Conservation (phyloP, 2,329 filamentous ascomycete genomes). For the Colletotrichum brevisporum region DNA sequence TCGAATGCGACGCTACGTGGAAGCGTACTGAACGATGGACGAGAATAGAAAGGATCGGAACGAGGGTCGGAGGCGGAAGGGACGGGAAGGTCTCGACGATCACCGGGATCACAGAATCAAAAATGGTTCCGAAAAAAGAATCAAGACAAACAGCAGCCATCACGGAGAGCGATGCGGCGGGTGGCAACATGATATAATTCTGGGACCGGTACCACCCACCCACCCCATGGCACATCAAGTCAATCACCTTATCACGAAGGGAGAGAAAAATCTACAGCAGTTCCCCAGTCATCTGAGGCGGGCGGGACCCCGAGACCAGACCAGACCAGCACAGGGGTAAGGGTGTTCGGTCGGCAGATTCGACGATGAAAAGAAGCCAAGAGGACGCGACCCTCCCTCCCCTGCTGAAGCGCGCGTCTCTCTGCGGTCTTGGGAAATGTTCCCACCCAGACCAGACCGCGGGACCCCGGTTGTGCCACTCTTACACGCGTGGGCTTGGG, state of each 20-base stretch:
- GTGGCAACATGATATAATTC: not conserved
- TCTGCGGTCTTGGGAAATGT: too few relatives aligned
- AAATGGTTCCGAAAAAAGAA: not conserved
- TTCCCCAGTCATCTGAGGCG: too few relatives aligned
- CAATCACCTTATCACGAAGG: not conserved
- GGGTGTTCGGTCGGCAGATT: too few relatives aligned
- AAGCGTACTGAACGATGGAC: not conserved
- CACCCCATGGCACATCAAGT: not conserved
- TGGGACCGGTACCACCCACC: not conserved
- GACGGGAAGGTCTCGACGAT: constrained; percentile 15
- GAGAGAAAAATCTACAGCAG: too few relatives aligned
- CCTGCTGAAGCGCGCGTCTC: constrained; percentile 33
- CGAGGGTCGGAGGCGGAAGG: not conserved
- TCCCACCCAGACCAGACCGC: too few relatives aligned
- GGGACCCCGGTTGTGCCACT: constrained; percentile 5
- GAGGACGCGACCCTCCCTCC: too few relatives aligned
- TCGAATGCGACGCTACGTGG: not conserved
- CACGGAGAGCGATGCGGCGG: not conserved
- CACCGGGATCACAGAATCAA: constrained; percentile 28
- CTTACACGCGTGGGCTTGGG: constrained; percentile 30
- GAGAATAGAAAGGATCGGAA: not conserved
- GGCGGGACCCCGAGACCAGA: too few relatives aligned
- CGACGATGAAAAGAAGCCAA: too few relatives aligned
- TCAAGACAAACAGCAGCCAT: not conserved
- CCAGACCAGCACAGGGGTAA: too few relatives aligned